These are phyloP conservation scores for Gossypium gossypioides DNA, from an alignment of 441 rosid species.

Conservation along the genomic window DNA sequence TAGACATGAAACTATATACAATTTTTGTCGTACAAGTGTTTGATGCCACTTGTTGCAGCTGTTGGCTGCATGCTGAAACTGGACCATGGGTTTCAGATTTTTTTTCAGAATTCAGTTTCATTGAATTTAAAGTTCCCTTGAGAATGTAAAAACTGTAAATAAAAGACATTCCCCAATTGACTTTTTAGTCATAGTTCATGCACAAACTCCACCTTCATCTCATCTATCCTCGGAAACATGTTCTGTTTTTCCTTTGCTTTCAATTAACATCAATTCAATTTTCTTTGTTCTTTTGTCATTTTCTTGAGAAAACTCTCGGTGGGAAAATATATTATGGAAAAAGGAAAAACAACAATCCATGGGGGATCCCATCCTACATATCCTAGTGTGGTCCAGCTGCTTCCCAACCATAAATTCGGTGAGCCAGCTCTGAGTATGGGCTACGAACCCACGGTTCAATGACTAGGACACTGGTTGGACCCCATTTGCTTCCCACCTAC, in stretches of 20 bases:
- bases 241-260: not conserved
- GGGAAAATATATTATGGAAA: too few relatives aligned
- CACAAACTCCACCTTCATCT: too few relatives aligned
- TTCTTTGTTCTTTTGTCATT: too few relatives aligned
- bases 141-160: not conserved
- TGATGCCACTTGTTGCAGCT: not conserved
- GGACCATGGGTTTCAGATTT: not conserved
- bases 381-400: conserved; percentile 24
- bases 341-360: too few relatives aligned
- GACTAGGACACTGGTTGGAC: not conserved
- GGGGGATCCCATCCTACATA: too few relatives aligned
- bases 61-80: not conserved
- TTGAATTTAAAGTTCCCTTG: not conserved
- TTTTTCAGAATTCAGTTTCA: not conserved
- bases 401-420: conserved; percentile 13
- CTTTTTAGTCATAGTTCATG: not conserved
- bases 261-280: not conserved
- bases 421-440: not conserved
- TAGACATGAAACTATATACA: too few relatives aligned
- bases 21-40: not conserved
- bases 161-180: conserved; percentile 2
- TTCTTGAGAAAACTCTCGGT: too few relatives aligned
- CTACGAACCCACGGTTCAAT: not conserved
- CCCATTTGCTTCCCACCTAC: conserved; percentile 19
- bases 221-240: not conserved